phyloP scores from a whole-genome alignment of 768 basidiomycete species.

The Peribolospora kevripleyi region DNA sequence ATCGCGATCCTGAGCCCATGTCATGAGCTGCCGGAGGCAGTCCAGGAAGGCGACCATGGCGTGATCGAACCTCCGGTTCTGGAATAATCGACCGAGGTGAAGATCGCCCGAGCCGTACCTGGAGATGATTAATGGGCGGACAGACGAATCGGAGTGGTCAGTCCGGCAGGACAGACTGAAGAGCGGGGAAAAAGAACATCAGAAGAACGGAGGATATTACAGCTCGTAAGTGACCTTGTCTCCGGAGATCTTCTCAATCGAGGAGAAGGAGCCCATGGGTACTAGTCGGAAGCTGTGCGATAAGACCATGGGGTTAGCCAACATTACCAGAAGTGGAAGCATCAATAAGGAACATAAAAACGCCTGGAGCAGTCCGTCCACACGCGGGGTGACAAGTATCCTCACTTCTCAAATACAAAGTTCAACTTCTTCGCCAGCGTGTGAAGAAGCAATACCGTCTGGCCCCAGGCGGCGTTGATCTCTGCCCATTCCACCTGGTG shows the following conservation, averaged over 20 bases:
- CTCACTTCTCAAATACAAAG: slow-evolving; percentile 62
- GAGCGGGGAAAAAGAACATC: background rate
- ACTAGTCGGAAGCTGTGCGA: slow-evolving; percentile 52
- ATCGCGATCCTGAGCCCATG: slow-evolving; percentile 55
- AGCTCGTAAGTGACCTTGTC: slow-evolving; percentile 73
- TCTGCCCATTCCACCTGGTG: slow-evolving; percentile 85
- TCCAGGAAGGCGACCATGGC: slow-evolving; percentile 93
- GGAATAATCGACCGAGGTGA: slow-evolving; percentile 61
- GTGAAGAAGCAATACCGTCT: slow-evolving; percentile 71
- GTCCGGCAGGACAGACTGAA: background rate
- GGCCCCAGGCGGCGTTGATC: slow-evolving; percentile 97
- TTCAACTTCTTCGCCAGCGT: slow-evolving; percentile 80
- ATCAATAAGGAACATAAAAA: background rate
- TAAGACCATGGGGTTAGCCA: slow-evolving; percentile 1
- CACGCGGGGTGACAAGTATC: background rate
- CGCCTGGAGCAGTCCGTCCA: background rate
- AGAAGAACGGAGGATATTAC: slow-evolving; percentile 8
- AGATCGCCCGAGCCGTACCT: slow-evolving; percentile 78
- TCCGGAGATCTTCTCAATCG: slow-evolving; percentile 39
- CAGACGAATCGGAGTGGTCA: background rate
- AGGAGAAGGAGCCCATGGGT: slow-evolving; percentile 85
- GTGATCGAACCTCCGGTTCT: slow-evolving; percentile 84
- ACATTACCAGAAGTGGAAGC: background rate
- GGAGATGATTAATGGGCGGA: background rate
- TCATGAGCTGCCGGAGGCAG: slow-evolving; percentile 74